Percentiles rank a stretch among this genome's conserved stretches.
Conservation (phyloP, 768 basidiomycete species). For the Tricholoma hemisulphureum region DNA sequence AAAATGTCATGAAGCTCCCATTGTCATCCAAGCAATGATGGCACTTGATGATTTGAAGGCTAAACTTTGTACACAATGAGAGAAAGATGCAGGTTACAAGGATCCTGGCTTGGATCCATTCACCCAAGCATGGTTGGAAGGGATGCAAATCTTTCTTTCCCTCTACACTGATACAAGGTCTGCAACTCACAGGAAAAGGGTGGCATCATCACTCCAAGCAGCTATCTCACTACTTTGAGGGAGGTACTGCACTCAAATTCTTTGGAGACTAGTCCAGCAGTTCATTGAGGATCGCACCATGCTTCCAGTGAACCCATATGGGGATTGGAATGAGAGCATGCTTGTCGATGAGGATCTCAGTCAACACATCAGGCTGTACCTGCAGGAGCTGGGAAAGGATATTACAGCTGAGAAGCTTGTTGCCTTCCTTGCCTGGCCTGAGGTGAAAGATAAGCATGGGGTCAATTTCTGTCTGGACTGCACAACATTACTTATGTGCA, state of each 20-base stretch:
- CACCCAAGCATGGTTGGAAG: too few species aligned
- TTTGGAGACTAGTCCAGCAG: not conserved
- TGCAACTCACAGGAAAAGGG: not conserved
- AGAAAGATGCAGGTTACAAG: too few species aligned
- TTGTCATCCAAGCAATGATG: not conserved
- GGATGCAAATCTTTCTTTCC: too few species aligned
- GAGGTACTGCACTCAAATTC: not conserved
- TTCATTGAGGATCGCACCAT: not conserved
- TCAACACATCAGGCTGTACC: not conserved
- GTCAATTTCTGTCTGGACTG: not conserved
- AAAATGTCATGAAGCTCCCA: not conserved
- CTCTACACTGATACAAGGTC: not conserved
- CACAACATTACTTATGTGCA: not conserved
- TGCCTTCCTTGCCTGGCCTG: not conserved
- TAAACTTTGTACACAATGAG: too few species aligned
- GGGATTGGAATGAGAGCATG: too few species aligned
- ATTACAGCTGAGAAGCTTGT: not conserved
- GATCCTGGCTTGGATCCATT: too few species aligned
- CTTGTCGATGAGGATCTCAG: too few species aligned
- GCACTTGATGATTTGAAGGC: not conserved
- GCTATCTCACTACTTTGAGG: not conserved
- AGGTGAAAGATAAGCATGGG: too few species aligned
- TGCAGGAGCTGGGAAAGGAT: not conserved
- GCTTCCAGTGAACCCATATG: too few species aligned
- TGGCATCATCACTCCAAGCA: not conserved